Evolutionary conservation across 106 monocot species (phyloP).

Genomic region (Acorus calamus): DNA sequence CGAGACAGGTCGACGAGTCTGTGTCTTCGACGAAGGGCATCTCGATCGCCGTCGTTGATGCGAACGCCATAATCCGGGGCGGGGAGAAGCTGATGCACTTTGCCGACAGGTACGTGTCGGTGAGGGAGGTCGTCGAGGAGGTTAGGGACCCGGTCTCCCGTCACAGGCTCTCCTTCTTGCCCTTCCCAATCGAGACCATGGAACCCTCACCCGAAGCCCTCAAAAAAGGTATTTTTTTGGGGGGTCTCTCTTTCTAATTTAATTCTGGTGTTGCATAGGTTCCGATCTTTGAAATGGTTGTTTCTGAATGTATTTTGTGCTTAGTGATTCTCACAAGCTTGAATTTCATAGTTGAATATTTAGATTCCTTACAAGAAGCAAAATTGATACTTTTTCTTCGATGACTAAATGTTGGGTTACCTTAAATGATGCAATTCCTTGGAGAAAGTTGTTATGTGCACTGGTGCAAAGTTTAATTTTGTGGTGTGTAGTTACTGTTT

Average conservation of each 20-base stretch:
- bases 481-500: too few relatives aligned
- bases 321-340: too few relatives aligned
- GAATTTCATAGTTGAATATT: too few relatives aligned
- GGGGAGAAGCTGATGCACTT: constrained; percentile 46
- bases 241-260: neutral
- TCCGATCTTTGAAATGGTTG: too few relatives aligned
- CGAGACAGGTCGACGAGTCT: constrained; percentile 27
- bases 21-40: constrained; percentile 43
- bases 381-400: too few relatives aligned
- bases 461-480: too few relatives aligned
- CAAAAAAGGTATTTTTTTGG: constrained; percentile 59
- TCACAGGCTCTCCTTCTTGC: constrained; percentile 43
- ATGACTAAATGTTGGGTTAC: too few relatives aligned
- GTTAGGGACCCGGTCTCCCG: constrained; percentile 74
- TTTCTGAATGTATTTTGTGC: too few relatives aligned
- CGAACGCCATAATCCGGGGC: constrained; percentile 67
- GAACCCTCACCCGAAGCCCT: constrained; percentile 68
- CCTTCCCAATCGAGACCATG: constrained; percentile 59
- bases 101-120: constrained; percentile 70
- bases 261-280: neutral
- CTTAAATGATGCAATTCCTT: too few relatives aligned
- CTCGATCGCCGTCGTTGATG: constrained; percentile 75
- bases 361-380: too few relatives aligned
- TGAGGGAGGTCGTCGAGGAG: constrained; percentile 72
- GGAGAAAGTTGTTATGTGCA: too few relatives aligned